Percentiles rank a stretch among this genome's conserved stretches.
phyloP scores from a whole-genome alignment of 2,329 filamentous ascomycete species.

The Pseudonectria buxi region DNA sequence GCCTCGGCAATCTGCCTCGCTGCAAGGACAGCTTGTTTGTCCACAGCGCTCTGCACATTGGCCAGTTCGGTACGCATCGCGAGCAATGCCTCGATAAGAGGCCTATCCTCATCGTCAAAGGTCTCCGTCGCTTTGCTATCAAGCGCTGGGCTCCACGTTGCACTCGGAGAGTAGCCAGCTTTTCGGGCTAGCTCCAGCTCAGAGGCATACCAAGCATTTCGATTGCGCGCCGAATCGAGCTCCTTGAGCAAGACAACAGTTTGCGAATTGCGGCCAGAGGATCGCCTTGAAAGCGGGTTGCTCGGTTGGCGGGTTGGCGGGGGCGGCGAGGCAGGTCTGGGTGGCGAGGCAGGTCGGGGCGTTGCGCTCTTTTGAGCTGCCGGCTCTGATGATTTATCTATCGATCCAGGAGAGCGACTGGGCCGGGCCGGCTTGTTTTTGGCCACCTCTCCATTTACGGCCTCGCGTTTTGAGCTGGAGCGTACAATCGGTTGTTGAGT shows the following conservation, averaged over 20 bases:
- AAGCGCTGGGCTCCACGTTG: conserved; percentile 62
- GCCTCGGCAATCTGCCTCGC: conserved; percentile 88
- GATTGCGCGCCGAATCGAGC: conserved; percentile 73
- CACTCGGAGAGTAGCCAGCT: conserved; percentile 72
- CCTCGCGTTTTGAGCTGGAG: conserved; percentile 31
- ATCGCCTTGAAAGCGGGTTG: conserved; percentile 52
- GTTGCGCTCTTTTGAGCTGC: conserved; percentile 33
- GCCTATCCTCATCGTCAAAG: conserved; percentile 87
- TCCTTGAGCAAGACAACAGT: conserved; percentile 77
- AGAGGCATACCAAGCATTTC: conserved; percentile 95
- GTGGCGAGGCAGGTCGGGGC: conserved; percentile 44
- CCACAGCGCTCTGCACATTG: conserved; percentile 84
- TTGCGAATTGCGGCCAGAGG: conserved; percentile 56
- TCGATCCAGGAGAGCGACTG: conserved; percentile 52
- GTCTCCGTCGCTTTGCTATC: conserved; percentile 71
- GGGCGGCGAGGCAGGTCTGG: conserved; percentile 50
- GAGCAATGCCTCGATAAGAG: conserved; percentile 83
- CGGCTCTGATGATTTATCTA: conserved; percentile 62
- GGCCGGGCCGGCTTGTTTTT: conserved; percentile 29
- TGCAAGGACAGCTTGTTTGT: conserved; percentile 77
- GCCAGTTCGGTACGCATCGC: conserved; percentile 85
- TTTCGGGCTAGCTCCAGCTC: conserved; percentile 89
- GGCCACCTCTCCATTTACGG: conserved; percentile 19
- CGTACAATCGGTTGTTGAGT: conserved; percentile 42
- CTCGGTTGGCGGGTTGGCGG: conserved; percentile 50